Evolutionary conservation across 73 alveolate genomes (phyloP), one percentile per base, ranked within the genome.

Genomic region (Paraurostyla sp.): DNA sequence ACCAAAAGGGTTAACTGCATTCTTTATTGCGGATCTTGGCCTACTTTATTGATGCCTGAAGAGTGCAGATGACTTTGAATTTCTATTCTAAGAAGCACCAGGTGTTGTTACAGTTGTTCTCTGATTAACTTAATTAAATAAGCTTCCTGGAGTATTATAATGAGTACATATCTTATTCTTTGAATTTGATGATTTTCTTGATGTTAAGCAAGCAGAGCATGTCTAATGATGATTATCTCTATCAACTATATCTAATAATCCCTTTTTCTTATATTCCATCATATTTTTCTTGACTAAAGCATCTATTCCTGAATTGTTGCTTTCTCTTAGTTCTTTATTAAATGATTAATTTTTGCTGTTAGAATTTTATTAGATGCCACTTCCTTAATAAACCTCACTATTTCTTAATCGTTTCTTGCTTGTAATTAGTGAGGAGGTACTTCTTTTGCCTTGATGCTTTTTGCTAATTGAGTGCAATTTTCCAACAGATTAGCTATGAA

Each of bases 231-330:
- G 90, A 58, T 65, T 71, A 27, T 90, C 90, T 65, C 94, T 80
- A 41, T 89, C 91, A 0, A 89, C 81, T 0, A 89, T 80, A 50
- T 89, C 92, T 30, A 90, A 49, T 0, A 83, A 71, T 36, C 90
- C 92, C 65, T 78, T 71, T 49, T 41, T 62, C 71, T 65, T 32
- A 25, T 59, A 58, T 29, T 25, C 56, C 54, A 38, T 42, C 48
- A 78, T 56, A 46, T 41, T 38, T 56, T 58, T 75, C 83, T 69
- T 0, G 49, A 50, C 54, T 40, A 52, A 16, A 22, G 50, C 69
- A 36, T 73, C 30, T 22, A 48, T 36, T 32, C 46, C 87, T 48
- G 29, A 1, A 50, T 30, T 35, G 41, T 33, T 43, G 3, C 32
- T 13, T 32, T 45, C 71, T 15, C 27, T 9, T 1, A 50, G 6